Percentiles rank a stretch among this genome's conserved stretches.
phyloP scores from a whole-genome alignment of 2,329 filamentous ascomycete species.

The Colletotrichum destructivum region DNA sequence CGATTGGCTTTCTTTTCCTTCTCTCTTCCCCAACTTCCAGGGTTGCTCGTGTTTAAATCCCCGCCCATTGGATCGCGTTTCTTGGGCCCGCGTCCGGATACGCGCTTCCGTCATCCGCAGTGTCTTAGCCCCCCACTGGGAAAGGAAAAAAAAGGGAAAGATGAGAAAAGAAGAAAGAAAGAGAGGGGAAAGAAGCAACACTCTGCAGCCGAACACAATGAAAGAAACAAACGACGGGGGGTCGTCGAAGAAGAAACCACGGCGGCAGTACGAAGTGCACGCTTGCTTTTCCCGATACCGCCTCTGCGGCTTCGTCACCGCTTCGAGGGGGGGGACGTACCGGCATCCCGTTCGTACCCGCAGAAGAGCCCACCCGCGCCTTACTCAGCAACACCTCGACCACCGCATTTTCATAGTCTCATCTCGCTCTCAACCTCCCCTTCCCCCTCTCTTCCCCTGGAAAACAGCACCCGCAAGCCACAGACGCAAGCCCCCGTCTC shows the following conservation, averaged over 20 bases:
- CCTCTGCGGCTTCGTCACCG: constrained; percentile 27
- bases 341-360: not conserved
- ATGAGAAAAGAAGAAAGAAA: too few relatives aligned
- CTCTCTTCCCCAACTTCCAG: not conserved
- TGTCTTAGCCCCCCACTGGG: too few relatives aligned
- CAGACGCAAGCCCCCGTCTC: not conserved
- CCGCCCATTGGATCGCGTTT: not conserved
- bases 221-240: not conserved
- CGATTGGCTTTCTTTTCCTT: not conserved
- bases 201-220: not conserved
- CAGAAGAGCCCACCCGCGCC: not conserved
- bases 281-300: not conserved
- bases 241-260: too few relatives aligned
- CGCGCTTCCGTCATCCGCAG: too few relatives aligned
- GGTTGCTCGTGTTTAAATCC: not conserved
- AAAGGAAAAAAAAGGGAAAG: too few relatives aligned
- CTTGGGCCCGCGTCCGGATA: not conserved
- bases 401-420: not conserved
- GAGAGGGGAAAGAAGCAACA: too few relatives aligned
- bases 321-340: constrained; percentile 17
- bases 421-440: not conserved
- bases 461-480: not conserved
- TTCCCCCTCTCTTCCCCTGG: not conserved
- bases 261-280: not conserved
- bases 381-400: not conserved